Percentiles rank a stretch among this genome's conserved stretches.
These are phyloP conservation scores for Pestalotiopsis sp. DNA, from an alignment of 2,329 filamentous ascomycete genomes.

Conservation along the genomic window DNA sequence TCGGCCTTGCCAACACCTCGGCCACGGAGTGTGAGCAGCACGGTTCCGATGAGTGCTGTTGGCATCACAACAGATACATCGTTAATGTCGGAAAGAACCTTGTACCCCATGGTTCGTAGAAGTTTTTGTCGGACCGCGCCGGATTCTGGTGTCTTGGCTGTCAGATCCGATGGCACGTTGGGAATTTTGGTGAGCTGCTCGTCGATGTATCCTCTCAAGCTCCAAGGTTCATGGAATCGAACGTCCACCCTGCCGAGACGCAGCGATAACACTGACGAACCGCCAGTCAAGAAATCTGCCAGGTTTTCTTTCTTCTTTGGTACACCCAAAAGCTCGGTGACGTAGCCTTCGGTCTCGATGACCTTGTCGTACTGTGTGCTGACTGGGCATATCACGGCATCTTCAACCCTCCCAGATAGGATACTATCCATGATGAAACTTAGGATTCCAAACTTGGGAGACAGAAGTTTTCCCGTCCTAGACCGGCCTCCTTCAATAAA, in stretches of 20 bases:
- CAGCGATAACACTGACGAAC: conserved; percentile 82
- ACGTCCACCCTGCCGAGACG: conserved; percentile 92
- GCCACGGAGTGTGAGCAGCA: conserved; percentile 85
- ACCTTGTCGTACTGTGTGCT: conserved; percentile 99
- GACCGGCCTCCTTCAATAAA: conserved; percentile 96
- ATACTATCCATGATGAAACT: conserved; percentile 90
- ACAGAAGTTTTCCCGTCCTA: conserved; percentile 87
- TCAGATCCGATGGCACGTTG: conserved; percentile 48
- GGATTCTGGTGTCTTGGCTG: conserved; percentile 47
- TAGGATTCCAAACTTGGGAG: conserved; percentile 94
- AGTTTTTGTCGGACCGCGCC: conserved; percentile 67
- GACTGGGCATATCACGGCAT: conserved; percentile 92
- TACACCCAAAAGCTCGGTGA: conserved; percentile 87
- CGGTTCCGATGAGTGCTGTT: conserved; percentile 91
- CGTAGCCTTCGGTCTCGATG: conserved; percentile 96
- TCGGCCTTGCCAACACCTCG: conserved; percentile 88
- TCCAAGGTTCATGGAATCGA: conserved; percentile 96
- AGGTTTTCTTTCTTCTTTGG: conserved; percentile 96
- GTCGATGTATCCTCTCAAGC: conserved; percentile 76
- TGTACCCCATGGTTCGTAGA: conserved; percentile 85
- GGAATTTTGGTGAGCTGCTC: conserved; percentile 67
- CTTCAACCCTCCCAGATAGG: conserved; percentile 81
- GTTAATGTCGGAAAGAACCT: conserved; percentile 92
- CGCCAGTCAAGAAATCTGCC: conserved; percentile 80
- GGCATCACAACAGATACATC: conserved; percentile 97